phyloP scores from a whole-genome alignment of 208 protist species.

The Kentomonas sorsogonicus region DNA sequence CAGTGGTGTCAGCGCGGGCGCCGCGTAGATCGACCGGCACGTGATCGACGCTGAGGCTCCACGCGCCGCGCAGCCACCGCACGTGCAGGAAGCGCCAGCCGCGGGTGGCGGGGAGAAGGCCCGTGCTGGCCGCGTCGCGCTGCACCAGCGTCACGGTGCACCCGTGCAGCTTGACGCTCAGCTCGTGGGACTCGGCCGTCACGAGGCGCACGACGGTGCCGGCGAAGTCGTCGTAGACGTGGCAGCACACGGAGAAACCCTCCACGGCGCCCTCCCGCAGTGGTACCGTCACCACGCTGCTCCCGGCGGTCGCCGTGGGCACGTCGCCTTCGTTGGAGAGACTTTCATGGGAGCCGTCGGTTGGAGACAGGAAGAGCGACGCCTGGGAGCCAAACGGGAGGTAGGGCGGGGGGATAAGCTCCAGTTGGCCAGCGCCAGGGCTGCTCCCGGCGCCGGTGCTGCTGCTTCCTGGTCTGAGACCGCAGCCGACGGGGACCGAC shows the following conservation, averaged over 20 bases:
- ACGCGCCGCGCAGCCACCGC: constrained; percentile 58
- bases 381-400: constrained; percentile 38
- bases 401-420: constrained; percentile 36
- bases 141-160: constrained; percentile 44
- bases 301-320: too few species aligned
- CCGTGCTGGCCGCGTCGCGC: constrained; percentile 38
- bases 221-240: constrained; percentile 55
- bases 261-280: too few species aligned
- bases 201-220: constrained; percentile 48
- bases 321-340: too few species aligned
- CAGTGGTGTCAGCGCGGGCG: constrained; percentile 33
- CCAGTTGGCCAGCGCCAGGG: too few species aligned
- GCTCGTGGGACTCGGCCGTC: constrained; percentile 24
- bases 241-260: constrained; percentile 49
- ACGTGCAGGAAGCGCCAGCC: constrained; percentile 65
- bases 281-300: too few species aligned
- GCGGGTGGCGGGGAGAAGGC: constrained; percentile 30
- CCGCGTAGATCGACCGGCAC: constrained; percentile 52
- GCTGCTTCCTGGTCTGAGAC: too few species aligned
- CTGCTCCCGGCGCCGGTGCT: constrained; percentile 21
- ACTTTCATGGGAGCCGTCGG: too few species aligned
- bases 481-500: constrained; percentile 43
- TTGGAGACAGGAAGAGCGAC: constrained; percentile 26
- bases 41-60: constrained; percentile 58
- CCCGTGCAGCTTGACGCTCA: constrained; percentile 31